Evolutionary conservation across 768 basidiomycete species (phyloP), one percentile per base, ranked within the genome.

Genomic region (Coprinellus aureogranulatus): DNA sequence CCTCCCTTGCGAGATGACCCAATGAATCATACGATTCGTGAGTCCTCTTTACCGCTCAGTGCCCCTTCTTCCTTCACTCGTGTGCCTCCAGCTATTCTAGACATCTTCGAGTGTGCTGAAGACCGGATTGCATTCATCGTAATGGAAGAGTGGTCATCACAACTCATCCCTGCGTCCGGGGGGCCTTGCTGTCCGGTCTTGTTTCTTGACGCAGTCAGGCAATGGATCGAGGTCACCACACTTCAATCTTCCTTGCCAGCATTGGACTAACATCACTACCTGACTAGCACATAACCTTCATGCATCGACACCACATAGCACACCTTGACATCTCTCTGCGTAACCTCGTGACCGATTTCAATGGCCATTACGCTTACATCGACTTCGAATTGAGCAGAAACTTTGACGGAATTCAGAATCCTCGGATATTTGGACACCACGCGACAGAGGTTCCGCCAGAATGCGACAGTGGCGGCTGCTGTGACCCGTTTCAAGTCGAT

Each of bases 141-240:
- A 25, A 90, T 89, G 88, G 89, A 90, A 65, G 81, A 89, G 69
- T 91, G 89, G 89, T 86, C 84, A 14, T 76, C 87, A 11, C 80
- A 86, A 54, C 72, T 89, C 22, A 74, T 86, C 23, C 71, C 77
- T 14, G 75, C 74, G 58, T 58, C 41, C 10, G 72, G 75, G 34
- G 70, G 74, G 25, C 84, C 85, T 5, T 80, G 78, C 64, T 82
- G 76, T 61, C 66, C 86, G 50, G 70, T 70, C 41, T 70, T 75
- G 14, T 88, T 89, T 63, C 68, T 90, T 25, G 74, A 73, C 3
- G 80, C 80, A 12, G 63, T 90, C 49, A 81, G 81, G 22, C 87
- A 89, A 65, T 87, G 83, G 60, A 83, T 90, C 37, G 87, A 90
- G 75, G 89, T 87, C 61, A 11, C 50, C 46, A 31, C 22, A 26